These are phyloP conservation scores for Sporisorium iseilematis-ciliati DNA, from an alignment of 1,284 basidiomycete genomes.

Conservation along the genomic window DNA sequence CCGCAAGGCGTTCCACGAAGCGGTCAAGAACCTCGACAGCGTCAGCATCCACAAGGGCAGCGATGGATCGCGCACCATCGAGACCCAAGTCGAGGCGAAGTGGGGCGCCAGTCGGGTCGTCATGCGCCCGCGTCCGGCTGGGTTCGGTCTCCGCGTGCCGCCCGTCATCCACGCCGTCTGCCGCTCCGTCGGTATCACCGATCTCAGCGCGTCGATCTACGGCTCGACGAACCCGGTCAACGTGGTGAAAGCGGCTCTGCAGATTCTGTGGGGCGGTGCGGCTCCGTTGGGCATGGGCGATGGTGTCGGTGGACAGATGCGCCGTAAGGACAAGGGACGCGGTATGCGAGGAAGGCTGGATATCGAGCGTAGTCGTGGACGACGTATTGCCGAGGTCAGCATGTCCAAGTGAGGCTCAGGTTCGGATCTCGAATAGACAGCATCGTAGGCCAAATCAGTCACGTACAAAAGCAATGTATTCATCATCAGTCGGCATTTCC, in stretches of 20 bases:
- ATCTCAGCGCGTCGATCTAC: conserved; percentile 92
- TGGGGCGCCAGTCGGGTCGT: conserved; percentile 86
- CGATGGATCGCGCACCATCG: conserved; percentile 78
- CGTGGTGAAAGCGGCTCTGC: conserved; percentile 72
- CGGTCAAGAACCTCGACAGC: conserved; percentile 86
- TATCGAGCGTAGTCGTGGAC: conserved; percentile 62
- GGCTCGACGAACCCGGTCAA: conserved; percentile 86
- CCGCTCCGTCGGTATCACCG: conserved; percentile 92
- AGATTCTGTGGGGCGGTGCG: conserved; percentile 67
- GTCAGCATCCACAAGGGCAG: conserved; percentile 73
- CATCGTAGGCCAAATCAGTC: background rate
- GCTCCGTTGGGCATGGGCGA: conserved; percentile 65
- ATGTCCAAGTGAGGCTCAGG: conserved; percentile 28
- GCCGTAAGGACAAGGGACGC: conserved; percentile 64
- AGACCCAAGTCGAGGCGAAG: conserved; percentile 83
- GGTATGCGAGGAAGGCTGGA: conserved; percentile 59
- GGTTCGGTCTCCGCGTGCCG: conserved; percentile 91
- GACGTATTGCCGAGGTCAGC: conserved; percentile 56
- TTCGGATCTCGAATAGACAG: background rate
- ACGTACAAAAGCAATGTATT: background rate
- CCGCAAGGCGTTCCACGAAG: conserved; percentile 79
- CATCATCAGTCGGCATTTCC: background rate
- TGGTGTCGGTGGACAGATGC: conserved; percentile 63
- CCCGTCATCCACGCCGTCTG: conserved; percentile 87
- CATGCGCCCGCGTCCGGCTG: conserved; percentile 84